Evolutionary conservation across 768 basidiomycete genomes (phyloP), one percentile per base, ranked within the genome.

Genomic region (Rhodotorula babjevae): DNA sequence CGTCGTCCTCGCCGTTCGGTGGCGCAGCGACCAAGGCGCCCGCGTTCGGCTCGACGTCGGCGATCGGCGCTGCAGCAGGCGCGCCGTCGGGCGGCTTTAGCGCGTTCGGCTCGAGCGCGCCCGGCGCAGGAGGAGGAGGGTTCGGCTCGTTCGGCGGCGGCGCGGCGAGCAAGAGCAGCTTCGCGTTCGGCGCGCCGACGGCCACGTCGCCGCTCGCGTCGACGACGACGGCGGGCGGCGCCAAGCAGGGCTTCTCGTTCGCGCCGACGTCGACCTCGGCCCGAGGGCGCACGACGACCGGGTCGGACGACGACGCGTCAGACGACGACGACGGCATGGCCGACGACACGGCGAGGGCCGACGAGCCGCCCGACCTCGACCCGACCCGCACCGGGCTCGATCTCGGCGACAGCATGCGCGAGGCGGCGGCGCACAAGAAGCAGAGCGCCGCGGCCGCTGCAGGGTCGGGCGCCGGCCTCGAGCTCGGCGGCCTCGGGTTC

Each of bases 351-450:
- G 29, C 23, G 40, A 33, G 47, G 36, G 40, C 68, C 15, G 74
- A 76, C 50, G 74, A 76, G 47, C 74, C 74, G 53, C 74, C 74
- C 16, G 74, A 76, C 49, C 66, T 76, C 8, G 74, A 76, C 60
- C 74, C 74, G 50, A 69, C 71, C 12, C 31, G 42, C 42, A 47
- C 52, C 40, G 65, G 65, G 9, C 60, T 76, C 27, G 74, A 76
- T 23, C 49, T 72, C 4, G 64, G 53, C 12, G 29, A 68, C 29
- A 64, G 58, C 33, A 61, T 72, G 68, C 31, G 46, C 40, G 68
- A 63, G 23, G 71, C 74, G 0, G 57, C 46, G 44, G 49, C 53
- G 33, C 25, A 31, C 40, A 23, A 57, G 42, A 36, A 36, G 36
- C 36, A 36, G 21, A 40, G 52, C 27, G 53, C 53, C 10, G n/a